Percentiles rank a stretch among this genome's conserved stretches.
These are phyloP conservation scores for Skeletonema costatum DNA, from an alignment of 108 stramenopile genomes.

Conservation along the genomic window DNA sequence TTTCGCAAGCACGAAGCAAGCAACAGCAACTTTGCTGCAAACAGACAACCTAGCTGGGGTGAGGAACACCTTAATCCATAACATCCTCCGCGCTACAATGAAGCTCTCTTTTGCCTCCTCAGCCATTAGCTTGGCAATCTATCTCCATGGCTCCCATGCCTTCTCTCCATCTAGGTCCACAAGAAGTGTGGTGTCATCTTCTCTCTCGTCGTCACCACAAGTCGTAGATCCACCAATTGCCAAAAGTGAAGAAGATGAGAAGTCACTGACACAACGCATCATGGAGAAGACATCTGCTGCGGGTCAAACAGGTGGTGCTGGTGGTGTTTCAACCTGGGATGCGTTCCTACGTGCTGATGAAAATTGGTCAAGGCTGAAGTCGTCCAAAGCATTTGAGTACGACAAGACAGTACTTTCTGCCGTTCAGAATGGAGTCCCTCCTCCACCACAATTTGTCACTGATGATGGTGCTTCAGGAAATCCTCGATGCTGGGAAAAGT, in stretches of 20 bases:
- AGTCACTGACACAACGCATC: slow-evolving; percentile 51
- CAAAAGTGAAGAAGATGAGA: slow-evolving; percentile 4
- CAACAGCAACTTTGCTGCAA: no score
- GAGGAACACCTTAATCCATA: background rate
- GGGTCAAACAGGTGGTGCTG: slow-evolving; percentile 68
- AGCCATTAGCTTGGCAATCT: background rate
- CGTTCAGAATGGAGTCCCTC: slow-evolving; percentile 42
- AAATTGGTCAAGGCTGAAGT: slow-evolving; percentile 71
- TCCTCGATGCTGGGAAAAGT: slow-evolving; percentile 69
- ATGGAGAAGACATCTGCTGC: slow-evolving; percentile 49
- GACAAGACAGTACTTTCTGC: slow-evolving; percentile 43
- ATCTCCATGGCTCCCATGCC: background rate
- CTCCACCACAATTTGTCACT: slow-evolving; percentile 63
- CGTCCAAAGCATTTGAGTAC: slow-evolving; percentile 58
- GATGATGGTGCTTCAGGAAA: slow-evolving; percentile 71
- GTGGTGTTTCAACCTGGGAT: slow-evolving; percentile 69
- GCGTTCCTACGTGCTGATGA: slow-evolving; percentile 70
- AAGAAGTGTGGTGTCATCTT: background rate
- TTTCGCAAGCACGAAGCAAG: no score
- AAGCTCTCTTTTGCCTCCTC: background rate
- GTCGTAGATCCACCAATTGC: background rate
- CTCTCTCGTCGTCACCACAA: background rate
- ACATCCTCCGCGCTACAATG: background rate
- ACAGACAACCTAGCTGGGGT: no score
- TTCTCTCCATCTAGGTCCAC: background rate